Evolutionary conservation across 2,329 filamentous ascomycete genomes (phyloP).

Genomic region (Pestalotiopsis sp.): DNA sequence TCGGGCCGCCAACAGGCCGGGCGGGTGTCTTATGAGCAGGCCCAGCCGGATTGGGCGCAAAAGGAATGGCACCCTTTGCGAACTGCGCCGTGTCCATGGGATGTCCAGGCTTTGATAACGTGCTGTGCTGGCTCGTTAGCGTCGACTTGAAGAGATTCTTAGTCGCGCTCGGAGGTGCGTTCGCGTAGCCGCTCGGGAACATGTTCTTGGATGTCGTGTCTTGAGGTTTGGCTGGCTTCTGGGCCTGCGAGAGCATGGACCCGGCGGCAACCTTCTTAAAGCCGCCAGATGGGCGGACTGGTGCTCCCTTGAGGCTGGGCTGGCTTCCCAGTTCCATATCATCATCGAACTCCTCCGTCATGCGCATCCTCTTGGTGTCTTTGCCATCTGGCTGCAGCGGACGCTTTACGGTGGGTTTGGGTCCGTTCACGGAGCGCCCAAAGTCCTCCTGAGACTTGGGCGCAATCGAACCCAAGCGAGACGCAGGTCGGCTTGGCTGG

Average conservation of each 20-base stretch:
- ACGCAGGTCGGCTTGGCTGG: slow-evolving; percentile 47
- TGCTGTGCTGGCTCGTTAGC: slow-evolving; percentile 67
- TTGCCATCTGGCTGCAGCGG: slow-evolving; percentile 68
- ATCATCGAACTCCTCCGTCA: slow-evolving; percentile 71
- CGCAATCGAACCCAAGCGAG: slow-evolving; percentile 60
- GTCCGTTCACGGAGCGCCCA: slow-evolving; percentile 63
- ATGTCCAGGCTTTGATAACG: slow-evolving; percentile 64
- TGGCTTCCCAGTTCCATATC: slow-evolving; percentile 62
- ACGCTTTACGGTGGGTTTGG: slow-evolving; percentile 76
- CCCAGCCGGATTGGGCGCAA: slow-evolving; percentile 68
- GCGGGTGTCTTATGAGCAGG: slow-evolving; percentile 71
- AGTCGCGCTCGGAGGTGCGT: slow-evolving; percentile 55
- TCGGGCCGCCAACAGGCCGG: slow-evolving; percentile 48
- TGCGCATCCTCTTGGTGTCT: slow-evolving; percentile 80
- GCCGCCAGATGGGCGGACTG: slow-evolving; percentile 77
- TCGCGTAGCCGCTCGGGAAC: slow-evolving; percentile 64
- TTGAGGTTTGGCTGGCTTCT: slow-evolving; percentile 45
- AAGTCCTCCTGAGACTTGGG: slow-evolving; percentile 60
- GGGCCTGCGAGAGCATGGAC: neutral
- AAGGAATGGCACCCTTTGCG: slow-evolving; percentile 86
- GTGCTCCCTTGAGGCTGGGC: slow-evolving; percentile 76
- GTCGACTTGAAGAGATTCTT: slow-evolving; percentile 67
- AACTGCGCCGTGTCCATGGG: slow-evolving; percentile 86
- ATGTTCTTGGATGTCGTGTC: slow-evolving; percentile 62
- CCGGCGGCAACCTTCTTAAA: slow-evolving; percentile 64